These are phyloP conservation scores for Macadamia integrifolia DNA, from an alignment of 164 flowering plant species.

Conservation along the genomic window DNA sequence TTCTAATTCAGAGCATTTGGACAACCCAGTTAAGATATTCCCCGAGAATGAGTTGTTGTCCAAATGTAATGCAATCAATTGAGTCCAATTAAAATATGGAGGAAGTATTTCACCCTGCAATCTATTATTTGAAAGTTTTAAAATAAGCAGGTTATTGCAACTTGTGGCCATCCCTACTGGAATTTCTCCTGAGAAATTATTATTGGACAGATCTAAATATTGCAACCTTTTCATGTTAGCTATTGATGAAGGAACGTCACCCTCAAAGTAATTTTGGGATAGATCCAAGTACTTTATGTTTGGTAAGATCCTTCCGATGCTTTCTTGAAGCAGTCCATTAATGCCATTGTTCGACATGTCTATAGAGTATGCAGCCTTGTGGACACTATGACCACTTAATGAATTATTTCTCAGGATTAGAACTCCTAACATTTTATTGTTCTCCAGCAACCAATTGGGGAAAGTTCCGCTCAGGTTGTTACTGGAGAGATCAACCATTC, in stretches of 20 bases:
- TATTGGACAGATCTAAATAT: neutral
- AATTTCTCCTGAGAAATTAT: neutral
- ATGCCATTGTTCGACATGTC: conserved; percentile 11
- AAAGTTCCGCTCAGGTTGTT: conserved; percentile 5
- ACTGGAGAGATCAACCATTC: conserved; percentile 1
- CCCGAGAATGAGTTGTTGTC: conserved; percentile 3
- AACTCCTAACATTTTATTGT: neutral
- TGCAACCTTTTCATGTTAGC: neutral
- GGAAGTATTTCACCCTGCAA: conserved; percentile 6
- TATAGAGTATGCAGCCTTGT: neutral
- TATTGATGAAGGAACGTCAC: neutral
- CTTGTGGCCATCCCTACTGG: neutral
- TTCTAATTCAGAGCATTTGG: neutral
- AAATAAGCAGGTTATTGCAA: neutral
- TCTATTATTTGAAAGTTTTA: conserved; percentile 1
- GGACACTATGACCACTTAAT: neutral
- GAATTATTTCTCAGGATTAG: neutral
- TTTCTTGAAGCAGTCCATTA: conserved; percentile 2
- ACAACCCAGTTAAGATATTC: conserved; percentile 2
- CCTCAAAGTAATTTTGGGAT: neutral
- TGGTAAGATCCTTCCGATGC: neutral
- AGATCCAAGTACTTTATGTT: neutral
- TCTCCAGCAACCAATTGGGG: conserved; percentile 4
- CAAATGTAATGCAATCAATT: neutral
- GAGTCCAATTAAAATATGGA: neutral